Evolutionary conservation across 2,329 filamentous ascomycete genomes (phyloP).

Genomic region (Cercospora citrullina): DNA sequence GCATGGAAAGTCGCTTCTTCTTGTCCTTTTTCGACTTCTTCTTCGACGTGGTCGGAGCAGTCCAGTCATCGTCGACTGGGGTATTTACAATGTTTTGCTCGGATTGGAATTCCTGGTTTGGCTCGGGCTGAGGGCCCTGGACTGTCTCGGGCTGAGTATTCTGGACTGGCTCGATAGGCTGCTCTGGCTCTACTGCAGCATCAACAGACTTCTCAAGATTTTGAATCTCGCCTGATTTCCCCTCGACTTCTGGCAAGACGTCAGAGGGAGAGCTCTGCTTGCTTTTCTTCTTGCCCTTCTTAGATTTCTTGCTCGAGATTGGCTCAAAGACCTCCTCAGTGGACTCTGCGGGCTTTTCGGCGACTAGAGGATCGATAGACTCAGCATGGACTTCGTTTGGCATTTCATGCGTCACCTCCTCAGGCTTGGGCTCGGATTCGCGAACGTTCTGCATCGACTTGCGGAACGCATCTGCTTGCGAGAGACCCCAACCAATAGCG

Average conservation of each 20-base stretch:
- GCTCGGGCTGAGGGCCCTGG: not conserved
- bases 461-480: conserved; percentile 26
- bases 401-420: not conserved
- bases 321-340: not conserved
- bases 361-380: not conserved
- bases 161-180: not conserved
- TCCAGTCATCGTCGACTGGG: not conserved
- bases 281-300: conserved; percentile 27
- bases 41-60: not conserved
- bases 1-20: conserved; percentile 12
- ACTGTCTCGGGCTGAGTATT: not conserved
- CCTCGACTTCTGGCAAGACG: not conserved
- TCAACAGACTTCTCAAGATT: not conserved
- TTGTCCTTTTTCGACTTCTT: conserved; percentile 10
- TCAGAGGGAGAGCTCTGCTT: conserved; percentile 14
- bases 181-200: not conserved
- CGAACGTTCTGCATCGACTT: conserved; percentile 17
- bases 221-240: not conserved
- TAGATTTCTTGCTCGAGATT: conserved; percentile 27
- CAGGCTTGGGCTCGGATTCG: not conserved
- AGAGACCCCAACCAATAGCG: conserved; percentile 21
- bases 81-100: not conserved
- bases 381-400: not conserved
- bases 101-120: not conserved
- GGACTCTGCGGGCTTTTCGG: not conserved